Evolutionary conservation across 106 monocot species (phyloP), one percentile per base, ranked within the genome.

Genomic region (Agapanthus africanus): DNA sequence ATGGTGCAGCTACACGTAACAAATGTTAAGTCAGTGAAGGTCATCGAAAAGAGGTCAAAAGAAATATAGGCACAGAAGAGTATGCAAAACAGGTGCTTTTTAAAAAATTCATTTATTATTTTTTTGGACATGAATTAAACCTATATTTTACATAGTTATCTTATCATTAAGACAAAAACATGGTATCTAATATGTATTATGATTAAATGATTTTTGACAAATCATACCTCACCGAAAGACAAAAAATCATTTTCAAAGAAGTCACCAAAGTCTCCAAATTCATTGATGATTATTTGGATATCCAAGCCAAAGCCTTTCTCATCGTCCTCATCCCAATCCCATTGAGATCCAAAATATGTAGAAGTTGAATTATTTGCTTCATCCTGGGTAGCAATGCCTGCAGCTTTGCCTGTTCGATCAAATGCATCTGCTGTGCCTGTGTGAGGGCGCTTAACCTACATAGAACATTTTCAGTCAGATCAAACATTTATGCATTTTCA

Each of bases 261-360:
- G 56, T 91, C 95, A 32, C 82, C 80, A 76, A 89, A 97, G 65
- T 83, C 84, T 73, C 95, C 95, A 82, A 80, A 91, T 42, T 91
- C 91, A 11, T 80, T 76, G 9, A 91, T 74, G 56, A 97, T 86
- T 32, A 59, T 57, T 59, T 91, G 77, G 28, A 97, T 84, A 32
- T 88, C 84, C 59, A 94, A 72, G 13, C 54, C 88, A 76, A 79
- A 44, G 33, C 77, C 82, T 78, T 65, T 76, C 36, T 80, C 83
- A 36, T 86, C 86, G 66, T 86, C 88, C 59, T 80, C 87, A 73
- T 72, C 88, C 67, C 69, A 91, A 77, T 65, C 52, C 27, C 80
- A 80, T 70, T 73, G 67, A 67, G 74, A 75, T 31, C 76, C 76
- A 74, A 13, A 37, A 73, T 77, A 72, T 78, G 56, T 63, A 75